phyloP scores from a whole-genome alignment of 2,329 filamentous ascomycete genomes.

The Falciphora oryzae region DNA sequence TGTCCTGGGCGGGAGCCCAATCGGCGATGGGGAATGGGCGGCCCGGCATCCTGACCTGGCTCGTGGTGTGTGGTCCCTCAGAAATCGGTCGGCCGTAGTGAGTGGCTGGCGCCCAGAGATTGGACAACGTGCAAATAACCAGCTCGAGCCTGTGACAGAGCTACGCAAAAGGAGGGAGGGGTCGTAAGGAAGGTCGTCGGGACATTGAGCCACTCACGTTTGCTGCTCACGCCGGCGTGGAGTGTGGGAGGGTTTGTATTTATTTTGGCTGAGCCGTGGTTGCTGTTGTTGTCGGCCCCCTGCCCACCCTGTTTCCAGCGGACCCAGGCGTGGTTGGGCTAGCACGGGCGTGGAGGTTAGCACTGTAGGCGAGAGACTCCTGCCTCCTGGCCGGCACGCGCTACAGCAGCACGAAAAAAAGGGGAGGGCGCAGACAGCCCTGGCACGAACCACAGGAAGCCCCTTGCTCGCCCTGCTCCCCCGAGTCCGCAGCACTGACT shows the following conservation, averaged over 20 bases:
- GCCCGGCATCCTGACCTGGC: not conserved
- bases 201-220: not conserved
- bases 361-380: not conserved
- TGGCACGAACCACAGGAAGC: not conserved
- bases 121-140: not conserved
- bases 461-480: not conserved
- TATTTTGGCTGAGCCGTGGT: not conserved
- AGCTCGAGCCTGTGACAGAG: not conserved
- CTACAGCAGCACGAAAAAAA: not conserved
- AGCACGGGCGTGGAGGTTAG: no score
- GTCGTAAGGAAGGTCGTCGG: not conserved
- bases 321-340: not conserved
- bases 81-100: not conserved
- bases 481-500: not conserved
- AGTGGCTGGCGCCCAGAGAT: not conserved
- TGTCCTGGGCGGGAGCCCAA: conserved; percentile 38
- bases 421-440: not conserved
- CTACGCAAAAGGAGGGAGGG: not conserved
- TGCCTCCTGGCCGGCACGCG: not conserved
- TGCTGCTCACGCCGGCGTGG: not conserved
- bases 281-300: not conserved
- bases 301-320: not conserved
- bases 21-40: conserved; percentile 33
- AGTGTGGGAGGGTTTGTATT: not conserved
- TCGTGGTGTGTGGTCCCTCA: not conserved